Conservation (phyloP, 164 flowering plant species). For the Platanus orientalis region DNA sequence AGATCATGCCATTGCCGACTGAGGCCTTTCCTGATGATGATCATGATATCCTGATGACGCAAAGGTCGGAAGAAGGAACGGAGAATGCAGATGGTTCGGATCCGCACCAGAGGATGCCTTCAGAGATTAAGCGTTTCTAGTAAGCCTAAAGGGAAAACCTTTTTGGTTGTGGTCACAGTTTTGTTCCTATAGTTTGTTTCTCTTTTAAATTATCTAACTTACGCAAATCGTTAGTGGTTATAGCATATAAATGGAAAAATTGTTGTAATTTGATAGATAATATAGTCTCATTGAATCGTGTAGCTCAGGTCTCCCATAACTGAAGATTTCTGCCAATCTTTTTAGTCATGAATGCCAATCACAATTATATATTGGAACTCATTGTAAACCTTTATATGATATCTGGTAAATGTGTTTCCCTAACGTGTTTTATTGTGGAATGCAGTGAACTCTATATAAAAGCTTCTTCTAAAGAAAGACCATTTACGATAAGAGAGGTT, state of each 20-base stretch:
- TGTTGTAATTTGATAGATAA: no score
- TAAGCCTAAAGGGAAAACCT: slow-evolving; percentile 30
- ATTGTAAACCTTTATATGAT: neutral
- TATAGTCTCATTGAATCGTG: no score
- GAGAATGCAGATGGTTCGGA: slow-evolving; percentile 68
- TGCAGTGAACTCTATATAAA: slow-evolving; percentile 87
- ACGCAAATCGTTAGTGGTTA: no score
- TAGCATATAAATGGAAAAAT: no score
- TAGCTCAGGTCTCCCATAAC: no score
- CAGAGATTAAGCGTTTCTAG: slow-evolving; percentile 88
- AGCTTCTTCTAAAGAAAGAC: slow-evolving; percentile 75
- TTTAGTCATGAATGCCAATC: no score
- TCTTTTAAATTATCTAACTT: no score
- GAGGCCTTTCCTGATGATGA: slow-evolving; percentile 85
- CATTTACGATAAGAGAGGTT: slow-evolving; percentile 91
- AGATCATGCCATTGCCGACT: slow-evolving; percentile 80
- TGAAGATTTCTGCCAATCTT: no score
- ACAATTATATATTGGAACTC: neutral
- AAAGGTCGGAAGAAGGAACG: slow-evolving; percentile 68
- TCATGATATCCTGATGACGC: slow-evolving; percentile 85
- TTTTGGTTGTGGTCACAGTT: no score
- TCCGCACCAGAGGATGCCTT: slow-evolving; percentile 76
- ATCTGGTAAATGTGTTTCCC: neutral
- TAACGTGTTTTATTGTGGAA: neutral
- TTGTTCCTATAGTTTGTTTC: no score